Percentiles rank a stretch among this genome's conserved stretches.
Conservation (phyloP, 345 rosid genomes). For the Eucalyptus regnans region DNA sequence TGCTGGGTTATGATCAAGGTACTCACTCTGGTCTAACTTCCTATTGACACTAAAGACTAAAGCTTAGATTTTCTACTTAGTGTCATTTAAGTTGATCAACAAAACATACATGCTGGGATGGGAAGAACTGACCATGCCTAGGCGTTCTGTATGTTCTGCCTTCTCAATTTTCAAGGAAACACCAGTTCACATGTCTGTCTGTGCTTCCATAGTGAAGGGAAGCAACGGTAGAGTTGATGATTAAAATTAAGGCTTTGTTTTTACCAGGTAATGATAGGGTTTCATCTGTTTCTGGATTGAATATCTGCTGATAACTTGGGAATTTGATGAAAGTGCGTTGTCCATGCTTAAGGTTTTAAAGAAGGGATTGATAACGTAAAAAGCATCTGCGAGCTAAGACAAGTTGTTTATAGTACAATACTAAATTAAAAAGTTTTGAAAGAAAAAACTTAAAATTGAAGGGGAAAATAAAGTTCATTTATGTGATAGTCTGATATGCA, state of each 20-base stretch:
- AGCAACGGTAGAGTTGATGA: neutral
- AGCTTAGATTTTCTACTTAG: neutral
- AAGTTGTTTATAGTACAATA: neutral
- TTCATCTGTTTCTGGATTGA: neutral
- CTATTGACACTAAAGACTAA: neutral
- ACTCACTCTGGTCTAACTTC: neutral
- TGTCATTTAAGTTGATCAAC: neutral
- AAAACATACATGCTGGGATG: neutral
- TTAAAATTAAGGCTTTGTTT: neutral
- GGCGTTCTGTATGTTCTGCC: neutral
- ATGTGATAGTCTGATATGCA: neutral
- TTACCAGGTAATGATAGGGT: neutral
- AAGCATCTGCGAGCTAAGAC: neutral
- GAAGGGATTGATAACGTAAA: neutral
- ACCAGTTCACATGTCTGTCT: neutral
- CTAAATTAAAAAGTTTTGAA: neutral
- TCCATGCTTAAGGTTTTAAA: neutral
- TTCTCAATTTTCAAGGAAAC: neutral
- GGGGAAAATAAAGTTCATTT: neutral
- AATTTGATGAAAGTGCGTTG: neutral
- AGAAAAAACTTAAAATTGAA: neutral
- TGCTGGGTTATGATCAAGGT: neutral
- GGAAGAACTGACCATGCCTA: neutral
- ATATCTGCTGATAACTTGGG: neutral
- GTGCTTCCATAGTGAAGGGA: neutral